Evolutionary conservation across 208 protist species (phyloP).

Genomic region (Leishmania gerbilli): DNA sequence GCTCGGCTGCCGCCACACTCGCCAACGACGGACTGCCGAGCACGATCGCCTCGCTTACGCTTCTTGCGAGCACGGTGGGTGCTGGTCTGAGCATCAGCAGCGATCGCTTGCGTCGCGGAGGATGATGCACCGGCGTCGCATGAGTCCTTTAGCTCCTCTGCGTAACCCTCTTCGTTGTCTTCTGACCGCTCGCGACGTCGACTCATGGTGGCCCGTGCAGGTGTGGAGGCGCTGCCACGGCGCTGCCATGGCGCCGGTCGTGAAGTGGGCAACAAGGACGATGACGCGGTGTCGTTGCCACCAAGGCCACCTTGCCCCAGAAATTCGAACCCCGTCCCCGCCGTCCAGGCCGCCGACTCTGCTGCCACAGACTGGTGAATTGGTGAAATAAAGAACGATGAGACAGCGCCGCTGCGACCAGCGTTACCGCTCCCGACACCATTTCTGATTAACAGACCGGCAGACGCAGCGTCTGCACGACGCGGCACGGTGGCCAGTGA

Average conservation of each 20-base stretch:
- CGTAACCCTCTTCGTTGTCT: conserved; percentile 5
- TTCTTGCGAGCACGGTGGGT: conserved; percentile 11
- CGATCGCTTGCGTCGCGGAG: neutral
- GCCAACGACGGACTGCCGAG: conserved; percentile 19
- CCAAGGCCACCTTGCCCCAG: conserved; percentile 61
- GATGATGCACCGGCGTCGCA: neutral
- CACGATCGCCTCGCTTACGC: conserved; percentile 30
- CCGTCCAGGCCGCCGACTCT: conserved; percentile 41
- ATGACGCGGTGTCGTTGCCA: neutral
- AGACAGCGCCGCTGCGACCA: neutral
- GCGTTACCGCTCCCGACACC: neutral
- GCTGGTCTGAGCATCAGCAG: neutral
- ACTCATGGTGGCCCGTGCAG: neutral
- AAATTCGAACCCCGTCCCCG: conserved; percentile 33
- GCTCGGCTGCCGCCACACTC: conserved; percentile 55
- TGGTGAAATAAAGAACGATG: conserved; percentile 77
- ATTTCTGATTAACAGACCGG: neutral
- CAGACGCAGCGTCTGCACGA: neutral
- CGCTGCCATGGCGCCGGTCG: neutral
- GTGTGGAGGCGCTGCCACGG: neutral
- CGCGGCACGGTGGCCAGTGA: conserved; percentile 6
- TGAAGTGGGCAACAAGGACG: neutral
- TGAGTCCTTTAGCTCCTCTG: neutral
- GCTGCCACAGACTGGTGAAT: conserved; percentile 78
- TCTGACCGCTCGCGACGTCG: conserved; percentile 19